Conservation (phyloP, 2,329 filamentous ascomycete species). For the Bipolaris zeicola region DNA sequence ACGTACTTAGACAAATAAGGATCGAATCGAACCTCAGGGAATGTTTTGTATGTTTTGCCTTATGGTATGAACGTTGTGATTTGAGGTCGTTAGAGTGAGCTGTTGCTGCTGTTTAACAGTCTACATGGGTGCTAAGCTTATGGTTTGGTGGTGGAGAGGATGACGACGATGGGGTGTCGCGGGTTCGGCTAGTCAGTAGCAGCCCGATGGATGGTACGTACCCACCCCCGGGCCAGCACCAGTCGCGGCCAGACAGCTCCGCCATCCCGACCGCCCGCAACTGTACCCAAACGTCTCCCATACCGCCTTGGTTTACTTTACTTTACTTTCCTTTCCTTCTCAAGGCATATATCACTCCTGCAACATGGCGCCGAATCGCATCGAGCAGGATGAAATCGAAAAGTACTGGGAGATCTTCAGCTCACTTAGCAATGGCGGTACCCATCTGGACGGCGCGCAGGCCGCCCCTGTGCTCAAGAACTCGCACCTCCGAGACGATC, state of each 20-base stretch:
- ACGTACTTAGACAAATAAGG: background rate
- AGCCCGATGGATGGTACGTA: slow-evolving; percentile 11
- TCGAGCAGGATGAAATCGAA: slow-evolving; percentile 75
- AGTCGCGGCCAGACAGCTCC: slow-evolving; percentile 18
- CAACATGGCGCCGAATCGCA: slow-evolving; percentile 57
- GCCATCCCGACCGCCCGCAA: slow-evolving; percentile 20
- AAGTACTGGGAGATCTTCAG: slow-evolving; percentile 82
- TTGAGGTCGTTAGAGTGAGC: background rate
- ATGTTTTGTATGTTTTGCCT: background rate
- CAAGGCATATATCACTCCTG: background rate
- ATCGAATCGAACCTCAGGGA: background rate
- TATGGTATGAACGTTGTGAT: background rate
- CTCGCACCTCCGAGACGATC: slow-evolving; percentile 73
- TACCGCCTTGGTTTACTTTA: background rate
- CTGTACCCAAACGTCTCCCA: slow-evolving; percentile 4
- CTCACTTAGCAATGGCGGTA: slow-evolving; percentile 67
- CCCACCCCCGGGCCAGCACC: slow-evolving; percentile 7
- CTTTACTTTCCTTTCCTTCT: background rate
- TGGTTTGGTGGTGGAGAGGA: background rate
- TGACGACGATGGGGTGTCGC: background rate
- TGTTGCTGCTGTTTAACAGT: background rate
- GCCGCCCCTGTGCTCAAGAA: slow-evolving; percentile 76
- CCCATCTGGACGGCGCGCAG: slow-evolving; percentile 70
- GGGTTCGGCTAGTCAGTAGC: background rate
- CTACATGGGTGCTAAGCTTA: background rate